These are phyloP conservation scores for Epichloe gansuensis DNA, from an alignment of 2,329 filamentous ascomycete genomes.

Conservation along the genomic window DNA sequence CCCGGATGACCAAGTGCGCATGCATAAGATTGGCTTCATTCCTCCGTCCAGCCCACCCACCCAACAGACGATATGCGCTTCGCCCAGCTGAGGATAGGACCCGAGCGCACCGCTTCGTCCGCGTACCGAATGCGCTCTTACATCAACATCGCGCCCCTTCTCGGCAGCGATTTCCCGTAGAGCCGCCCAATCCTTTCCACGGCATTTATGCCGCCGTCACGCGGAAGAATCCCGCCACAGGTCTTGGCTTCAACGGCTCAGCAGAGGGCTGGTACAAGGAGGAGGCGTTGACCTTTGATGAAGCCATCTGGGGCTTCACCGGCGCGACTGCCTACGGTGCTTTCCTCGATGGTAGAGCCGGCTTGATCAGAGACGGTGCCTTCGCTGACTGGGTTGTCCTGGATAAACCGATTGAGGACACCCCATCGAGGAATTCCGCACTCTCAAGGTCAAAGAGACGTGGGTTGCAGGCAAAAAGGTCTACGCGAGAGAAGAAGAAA, in stretches of 20 bases:
- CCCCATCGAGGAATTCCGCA: constrained; percentile 40
- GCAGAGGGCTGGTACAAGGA: constrained; percentile 45
- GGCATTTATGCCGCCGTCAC: constrained; percentile 59
- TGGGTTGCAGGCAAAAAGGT: constrained; percentile 51
- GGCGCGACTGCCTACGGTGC: constrained; percentile 44
- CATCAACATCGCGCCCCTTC: constrained; percentile 38
- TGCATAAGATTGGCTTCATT: constrained; percentile 47
- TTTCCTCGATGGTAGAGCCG: constrained; percentile 46
- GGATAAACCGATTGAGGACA: constrained; percentile 40
- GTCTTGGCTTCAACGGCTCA: constrained; percentile 33
- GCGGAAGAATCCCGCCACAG: constrained; percentile 45
- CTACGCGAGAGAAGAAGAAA: constrained; percentile 17
- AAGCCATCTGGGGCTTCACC: constrained; percentile 53
- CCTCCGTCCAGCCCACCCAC: constrained; percentile 60
- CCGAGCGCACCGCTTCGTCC: constrained; percentile 36
- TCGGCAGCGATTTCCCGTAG: constrained; percentile 62
- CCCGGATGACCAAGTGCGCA: constrained; percentile 48
- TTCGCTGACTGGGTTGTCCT: constrained; percentile 63
- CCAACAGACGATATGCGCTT: constrained; percentile 62
- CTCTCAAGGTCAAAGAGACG: constrained; percentile 48
- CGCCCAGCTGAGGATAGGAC: constrained; percentile 47
- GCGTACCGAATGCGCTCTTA: constrained; percentile 58
- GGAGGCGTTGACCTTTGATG: constrained; percentile 44
- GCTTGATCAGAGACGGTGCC: constrained; percentile 45
- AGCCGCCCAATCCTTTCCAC: constrained; percentile 54